Base-by-base conservation (phyloP, 1,284 basidiomycete genomes). In the Bondarzewia mesenterica region DNA sequence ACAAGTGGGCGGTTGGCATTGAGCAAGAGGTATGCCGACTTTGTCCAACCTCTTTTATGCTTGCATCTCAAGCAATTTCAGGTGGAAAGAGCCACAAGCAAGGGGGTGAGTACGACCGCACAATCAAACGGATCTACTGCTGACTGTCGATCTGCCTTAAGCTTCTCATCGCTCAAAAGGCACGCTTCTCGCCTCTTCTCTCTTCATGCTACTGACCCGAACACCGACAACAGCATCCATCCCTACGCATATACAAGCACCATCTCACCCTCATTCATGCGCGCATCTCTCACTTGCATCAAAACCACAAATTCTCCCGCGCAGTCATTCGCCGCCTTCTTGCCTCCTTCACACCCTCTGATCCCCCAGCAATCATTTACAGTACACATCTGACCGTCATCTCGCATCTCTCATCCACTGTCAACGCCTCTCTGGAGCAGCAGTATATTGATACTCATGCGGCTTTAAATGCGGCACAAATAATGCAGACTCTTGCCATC, bases 141-240 rank as follows among this genome's bases (percentile, higher is more conserved):
- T 53, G 18, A 51, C 44, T 26, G 25, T 7, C 15, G 5, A 26
- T 18, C 10, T 20, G 25, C 32, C 15, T 15, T 1, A 50, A 85
- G 82, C 68, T 81, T 4, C 64, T 80, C 18, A 71, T 86, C 45
- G 70, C 81, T 0, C 77, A 81, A 60, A 83, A 81, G 64, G 81
- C 81, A 8, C 36, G 38, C 46, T 7, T 49, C 15, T 47, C 40
- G 7, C 42, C 25, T 12, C 16, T 15, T 27, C 14, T 15, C n/a
- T 22, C 4, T 23, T n/a, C 36, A 25, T 22, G 14, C 6, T 14
- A 7, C 7, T 42, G 4, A 44, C n/a, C 23, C 4, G 15, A 21
- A 56, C 16, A 46, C 35, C 12, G 39, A 12, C 2, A 12, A 49
- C 1, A 83, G 78, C 78, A 83, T 54, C 80, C 85, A 2, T 73